These are phyloP conservation scores for Cynara cardunculus DNA, from an alignment of 129 eudicot genomes.

Conservation along the genomic window DNA sequence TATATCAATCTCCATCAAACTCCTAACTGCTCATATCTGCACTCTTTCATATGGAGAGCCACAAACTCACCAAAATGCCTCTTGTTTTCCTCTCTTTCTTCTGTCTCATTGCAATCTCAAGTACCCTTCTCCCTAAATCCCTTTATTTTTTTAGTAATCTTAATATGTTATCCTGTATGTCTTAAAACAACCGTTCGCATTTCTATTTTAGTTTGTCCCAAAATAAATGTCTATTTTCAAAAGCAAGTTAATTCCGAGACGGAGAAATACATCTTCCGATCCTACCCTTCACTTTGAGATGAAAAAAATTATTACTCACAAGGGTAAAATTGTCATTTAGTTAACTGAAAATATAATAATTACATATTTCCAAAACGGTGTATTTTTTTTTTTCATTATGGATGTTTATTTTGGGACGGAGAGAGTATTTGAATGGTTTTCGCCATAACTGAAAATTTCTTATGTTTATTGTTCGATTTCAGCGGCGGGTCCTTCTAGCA, in stretches of 20 bases:
- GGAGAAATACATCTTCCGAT: background rate
- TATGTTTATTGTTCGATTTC: background rate
- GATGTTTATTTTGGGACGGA: background rate
- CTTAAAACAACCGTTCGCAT: background rate
- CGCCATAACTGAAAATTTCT: background rate
- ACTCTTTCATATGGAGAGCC: slow-evolving; percentile 20
- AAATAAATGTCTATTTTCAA: background rate
- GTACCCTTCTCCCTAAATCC: slow-evolving; percentile 7
- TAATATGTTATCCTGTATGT: background rate
- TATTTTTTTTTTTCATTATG: no score
- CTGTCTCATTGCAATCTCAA: slow-evolving; percentile 37
- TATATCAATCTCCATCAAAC: slow-evolving; percentile 14
- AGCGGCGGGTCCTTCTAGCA: slow-evolving; percentile 32
- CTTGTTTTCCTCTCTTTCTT: slow-evolving; percentile 35
- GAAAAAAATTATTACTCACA: background rate
- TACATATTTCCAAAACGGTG: no score
- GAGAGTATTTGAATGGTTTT: background rate
- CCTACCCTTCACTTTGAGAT: background rate
- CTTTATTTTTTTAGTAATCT: background rate
- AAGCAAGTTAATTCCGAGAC: no score
- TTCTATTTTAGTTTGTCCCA: background rate
- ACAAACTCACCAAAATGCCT: slow-evolving; percentile 20
- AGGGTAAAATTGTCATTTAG: background rate
- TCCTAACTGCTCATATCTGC: background rate
- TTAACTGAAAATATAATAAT: background rate